phyloP scores from a whole-genome alignment of 2,329 filamentous ascomycete genomes.

The Mycocentrospora acerina region DNA sequence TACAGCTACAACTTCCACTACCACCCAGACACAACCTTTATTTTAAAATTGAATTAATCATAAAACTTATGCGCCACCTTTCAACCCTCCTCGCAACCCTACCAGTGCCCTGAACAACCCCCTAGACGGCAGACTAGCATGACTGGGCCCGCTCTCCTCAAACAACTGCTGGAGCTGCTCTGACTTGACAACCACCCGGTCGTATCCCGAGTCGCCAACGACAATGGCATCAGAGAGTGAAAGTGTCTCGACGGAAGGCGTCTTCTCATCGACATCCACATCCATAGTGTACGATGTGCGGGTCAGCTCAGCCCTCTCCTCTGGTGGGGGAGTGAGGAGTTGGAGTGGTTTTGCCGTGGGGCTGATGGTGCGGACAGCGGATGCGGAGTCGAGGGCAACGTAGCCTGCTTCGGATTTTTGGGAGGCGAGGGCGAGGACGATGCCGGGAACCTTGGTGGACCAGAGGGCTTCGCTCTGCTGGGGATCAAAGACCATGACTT shows the following conservation, averaged over 20 bases:
- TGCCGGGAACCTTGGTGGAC: slow-evolving; percentile 55
- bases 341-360: slow-evolving; percentile 29
- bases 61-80: too few relatives aligned
- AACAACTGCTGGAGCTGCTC: slow-evolving; percentile 71
- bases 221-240: slow-evolving; percentile 14
- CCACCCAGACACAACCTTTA: too few relatives aligned
- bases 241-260: neutral
- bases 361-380: slow-evolving; percentile 62
- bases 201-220: slow-evolving; percentile 44
- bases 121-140: slow-evolving; percentile 69
- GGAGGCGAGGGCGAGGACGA: slow-evolving; percentile 68
- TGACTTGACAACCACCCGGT: slow-evolving; percentile 63
- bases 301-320: slow-evolving; percentile 35
- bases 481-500: slow-evolving; percentile 67
- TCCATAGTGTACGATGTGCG: slow-evolving; percentile 9
- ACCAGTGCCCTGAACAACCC: slow-evolving; percentile 76
- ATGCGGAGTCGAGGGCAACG: slow-evolving; percentile 72
- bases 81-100: slow-evolving; percentile 62
- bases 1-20: too few relatives aligned
- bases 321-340: slow-evolving; percentile 34
- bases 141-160: slow-evolving; percentile 61
- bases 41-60: slow-evolving; percentile 6
- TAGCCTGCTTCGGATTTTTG: slow-evolving; percentile 69
- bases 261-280: slow-evolving; percentile 9
- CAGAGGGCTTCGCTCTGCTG: slow-evolving; percentile 61